phyloP scores from a whole-genome alignment of 768 basidiomycete genomes.

The Mycena sanguinolenta region DNA sequence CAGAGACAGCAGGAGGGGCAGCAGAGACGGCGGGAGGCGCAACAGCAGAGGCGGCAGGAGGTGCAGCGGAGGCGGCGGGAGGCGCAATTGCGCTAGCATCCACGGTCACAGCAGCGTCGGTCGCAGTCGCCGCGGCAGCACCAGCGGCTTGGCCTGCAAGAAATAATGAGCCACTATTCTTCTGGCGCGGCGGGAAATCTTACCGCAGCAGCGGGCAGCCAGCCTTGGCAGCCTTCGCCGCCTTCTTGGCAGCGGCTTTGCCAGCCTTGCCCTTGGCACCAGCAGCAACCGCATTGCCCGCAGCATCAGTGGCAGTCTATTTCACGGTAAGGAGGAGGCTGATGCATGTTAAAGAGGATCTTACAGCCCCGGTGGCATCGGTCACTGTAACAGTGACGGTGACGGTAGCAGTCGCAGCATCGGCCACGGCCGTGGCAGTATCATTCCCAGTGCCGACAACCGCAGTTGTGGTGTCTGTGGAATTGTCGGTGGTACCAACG shows the following conservation, averaged over 20 bases:
- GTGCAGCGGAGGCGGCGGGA: too few species aligned
- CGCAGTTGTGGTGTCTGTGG: constrained; percentile 4
- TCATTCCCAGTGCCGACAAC: neutral
- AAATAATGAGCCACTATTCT: neutral
- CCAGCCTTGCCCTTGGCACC: constrained; percentile 7
- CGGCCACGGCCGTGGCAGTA: too few species aligned
- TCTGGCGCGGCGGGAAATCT: neutral
- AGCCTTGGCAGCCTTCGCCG: constrained; percentile 7
- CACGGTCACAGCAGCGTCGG: neutral
- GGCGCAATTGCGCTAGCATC: neutral
- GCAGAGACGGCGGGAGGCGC: too few species aligned
- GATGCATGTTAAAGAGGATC: neutral
- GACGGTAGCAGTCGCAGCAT: constrained; percentile 5
- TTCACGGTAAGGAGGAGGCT: neutral
- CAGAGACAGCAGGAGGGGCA: too few species aligned
- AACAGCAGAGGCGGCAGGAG: too few species aligned
- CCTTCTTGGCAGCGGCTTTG: constrained; percentile 3
- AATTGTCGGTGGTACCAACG: constrained; percentile 15
- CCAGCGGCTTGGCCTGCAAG: neutral
- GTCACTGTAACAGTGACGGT: constrained; percentile 40
- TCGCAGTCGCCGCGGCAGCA: neutral
- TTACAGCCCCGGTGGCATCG: constrained; percentile 35
- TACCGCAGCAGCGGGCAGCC: constrained; percentile 4
- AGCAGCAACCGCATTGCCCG: constrained; percentile 2
- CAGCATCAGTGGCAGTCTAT: constrained; percentile 31